These are phyloP conservation scores for Phycomyces blakesleeanus DNA, from an alignment of 192 early-diverging fungal species.

Conservation along the genomic window DNA sequence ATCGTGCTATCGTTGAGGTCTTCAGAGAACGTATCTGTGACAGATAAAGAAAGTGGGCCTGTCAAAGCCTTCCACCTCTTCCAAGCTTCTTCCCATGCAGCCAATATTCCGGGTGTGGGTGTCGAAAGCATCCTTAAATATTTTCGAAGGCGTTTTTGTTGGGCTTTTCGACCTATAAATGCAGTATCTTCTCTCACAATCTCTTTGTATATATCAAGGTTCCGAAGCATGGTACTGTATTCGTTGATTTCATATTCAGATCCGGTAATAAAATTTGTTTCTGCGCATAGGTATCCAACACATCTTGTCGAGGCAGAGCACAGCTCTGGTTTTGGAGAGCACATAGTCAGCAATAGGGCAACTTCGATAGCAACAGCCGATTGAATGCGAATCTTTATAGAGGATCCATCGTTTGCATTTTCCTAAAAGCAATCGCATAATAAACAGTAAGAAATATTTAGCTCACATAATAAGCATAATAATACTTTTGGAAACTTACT, in stretches of 20 bases:
- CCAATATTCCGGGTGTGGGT: conserved; percentile 69
- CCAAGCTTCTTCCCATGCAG: conserved; percentile 79
- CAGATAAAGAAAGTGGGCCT: conserved; percentile 2
- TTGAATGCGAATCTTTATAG: conserved; percentile 39
- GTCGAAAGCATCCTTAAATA: conserved; percentile 55
- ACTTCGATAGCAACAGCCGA: conserved; percentile 64
- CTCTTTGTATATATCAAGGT: conserved; percentile 52
- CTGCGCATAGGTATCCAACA: conserved; percentile 62
- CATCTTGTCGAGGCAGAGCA: conserved; percentile 50
- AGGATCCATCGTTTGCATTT: too few species aligned
- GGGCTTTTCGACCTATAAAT: conserved; percentile 55
- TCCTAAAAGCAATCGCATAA: neutral
- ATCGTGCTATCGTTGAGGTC: neutral
- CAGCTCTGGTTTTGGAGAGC: conserved; percentile 61
- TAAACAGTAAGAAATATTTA: neutral
- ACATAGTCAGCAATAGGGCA: conserved; percentile 65
- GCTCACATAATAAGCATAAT: too few species aligned
- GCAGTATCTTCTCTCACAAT: conserved; percentile 58
- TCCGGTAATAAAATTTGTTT: conserved; percentile 32
- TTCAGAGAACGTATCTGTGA: conserved; percentile 3
- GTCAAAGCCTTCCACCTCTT: conserved; percentile 65
- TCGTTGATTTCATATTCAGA: conserved; percentile 34
- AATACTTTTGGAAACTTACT: neutral
- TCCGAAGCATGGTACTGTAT: conserved; percentile 38
- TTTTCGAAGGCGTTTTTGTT: conserved; percentile 69